Percentiles rank a stretch among this genome's conserved stretches.
Conservation (phyloP, 805 yeast species). For the Cyberlindnera euphorbiiphila region DNA sequence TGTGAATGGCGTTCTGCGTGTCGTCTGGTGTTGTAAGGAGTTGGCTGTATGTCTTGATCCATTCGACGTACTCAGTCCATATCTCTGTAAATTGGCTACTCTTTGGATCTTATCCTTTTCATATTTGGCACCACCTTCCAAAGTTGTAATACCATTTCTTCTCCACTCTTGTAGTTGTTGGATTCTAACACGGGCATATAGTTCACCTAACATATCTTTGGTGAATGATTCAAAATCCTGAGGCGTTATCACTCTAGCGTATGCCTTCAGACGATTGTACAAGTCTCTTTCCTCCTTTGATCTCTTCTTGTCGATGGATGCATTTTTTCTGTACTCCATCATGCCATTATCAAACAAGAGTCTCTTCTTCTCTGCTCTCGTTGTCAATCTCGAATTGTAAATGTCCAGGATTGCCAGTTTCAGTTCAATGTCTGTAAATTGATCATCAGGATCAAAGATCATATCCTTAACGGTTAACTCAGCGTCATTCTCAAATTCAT, state of each 20-base stretch:
- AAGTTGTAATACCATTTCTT: constrained; percentile 76
- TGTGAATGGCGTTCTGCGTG: constrained; percentile 23
- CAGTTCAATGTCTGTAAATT: constrained; percentile 81
- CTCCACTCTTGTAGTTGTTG: constrained; percentile 94
- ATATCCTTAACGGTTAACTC: constrained; percentile 92
- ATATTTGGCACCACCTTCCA: constrained; percentile 78
- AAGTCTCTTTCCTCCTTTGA: constrained; percentile 88
- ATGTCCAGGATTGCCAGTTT: constrained; percentile 85
- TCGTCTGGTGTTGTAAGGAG: constrained; percentile 26
- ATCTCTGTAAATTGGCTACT: constrained; percentile 56
- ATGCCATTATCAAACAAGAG: constrained; percentile 69
- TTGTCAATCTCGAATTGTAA: constrained; percentile 82
- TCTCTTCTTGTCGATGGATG: constrained; percentile 78
- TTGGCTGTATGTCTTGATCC: constrained; percentile 34
- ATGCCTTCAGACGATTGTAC: constrained; percentile 70
- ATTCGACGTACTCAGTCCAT: constrained; percentile 30
- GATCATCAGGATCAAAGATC: constrained; percentile 93
- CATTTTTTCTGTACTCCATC: constrained; percentile 79
- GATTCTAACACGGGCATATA: constrained; percentile 73
- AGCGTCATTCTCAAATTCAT: constrained; percentile 95
- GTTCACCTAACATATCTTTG: constrained; percentile 71
- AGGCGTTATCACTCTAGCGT: constrained; percentile 74
- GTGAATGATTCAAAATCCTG: constrained; percentile 75
- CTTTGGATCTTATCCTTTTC: constrained; percentile 84
- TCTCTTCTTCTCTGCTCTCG: constrained; percentile 92